Evolutionary conservation across 768 basidiomycete genomes (phyloP).

Genomic region (Inosperma sp.): DNA sequence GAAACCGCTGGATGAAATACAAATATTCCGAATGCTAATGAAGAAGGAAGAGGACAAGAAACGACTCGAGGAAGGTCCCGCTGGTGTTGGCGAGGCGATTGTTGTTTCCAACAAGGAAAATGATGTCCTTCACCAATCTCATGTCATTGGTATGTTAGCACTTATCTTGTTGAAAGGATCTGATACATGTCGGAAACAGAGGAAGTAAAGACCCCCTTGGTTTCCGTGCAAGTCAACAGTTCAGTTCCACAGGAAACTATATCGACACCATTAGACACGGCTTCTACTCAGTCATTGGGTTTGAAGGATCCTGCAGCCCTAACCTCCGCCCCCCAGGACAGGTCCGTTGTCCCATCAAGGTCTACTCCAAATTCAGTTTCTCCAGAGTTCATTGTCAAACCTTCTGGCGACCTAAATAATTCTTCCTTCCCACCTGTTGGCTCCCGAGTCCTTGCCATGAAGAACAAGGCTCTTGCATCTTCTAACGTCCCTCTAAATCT

Average conservation of each 20-base stretch:
- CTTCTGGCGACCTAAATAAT: slow-evolving; percentile 20
- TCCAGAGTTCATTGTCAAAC: slow-evolving; percentile 16
- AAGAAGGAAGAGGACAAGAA: slow-evolving; percentile 63
- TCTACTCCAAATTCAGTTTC: slow-evolving; percentile 10
- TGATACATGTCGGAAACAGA: neutral
- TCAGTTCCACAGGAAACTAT: slow-evolving; percentile 2
- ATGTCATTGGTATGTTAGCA: too few relatives aligned
- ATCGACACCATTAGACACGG: neutral
- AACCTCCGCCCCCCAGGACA: slow-evolving; percentile 8
- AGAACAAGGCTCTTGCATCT: slow-evolving; percentile 26
- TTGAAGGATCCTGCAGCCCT: slow-evolving; percentile 4
- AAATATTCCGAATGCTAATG: slow-evolving; percentile 80
- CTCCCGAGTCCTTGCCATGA: slow-evolving; percentile 46
- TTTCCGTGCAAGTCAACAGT: slow-evolving; percentile 1
- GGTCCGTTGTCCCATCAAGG: slow-evolving; percentile 1
- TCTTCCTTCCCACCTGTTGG: slow-evolving; percentile 44
- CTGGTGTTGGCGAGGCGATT: neutral
- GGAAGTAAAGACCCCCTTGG: neutral
- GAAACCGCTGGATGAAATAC: slow-evolving; percentile 71
- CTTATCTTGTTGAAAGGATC: too few relatives aligned
- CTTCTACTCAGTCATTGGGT: neutral
- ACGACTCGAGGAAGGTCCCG: slow-evolving; percentile 23
- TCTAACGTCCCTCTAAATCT: slow-evolving; percentile 14
- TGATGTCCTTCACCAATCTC: neutral
- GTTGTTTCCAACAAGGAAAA: neutral